Conservation (phyloP, 2,329 filamentous ascomycete species). For the Pseudogymnoascus sp. region DNA sequence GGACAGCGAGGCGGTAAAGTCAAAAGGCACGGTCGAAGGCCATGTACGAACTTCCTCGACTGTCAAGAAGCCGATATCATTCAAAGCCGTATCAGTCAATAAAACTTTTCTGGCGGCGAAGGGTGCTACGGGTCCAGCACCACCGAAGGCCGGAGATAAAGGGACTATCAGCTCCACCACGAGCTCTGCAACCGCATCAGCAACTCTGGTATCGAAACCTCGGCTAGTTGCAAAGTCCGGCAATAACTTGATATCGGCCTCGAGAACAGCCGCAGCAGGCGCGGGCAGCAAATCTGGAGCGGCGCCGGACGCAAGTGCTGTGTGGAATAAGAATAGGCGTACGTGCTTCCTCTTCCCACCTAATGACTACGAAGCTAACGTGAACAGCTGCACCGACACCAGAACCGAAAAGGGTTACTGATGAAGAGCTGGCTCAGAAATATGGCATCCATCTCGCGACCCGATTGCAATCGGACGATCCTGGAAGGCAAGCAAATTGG, state of each 20-base stretch:
- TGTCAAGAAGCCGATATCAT: slow-evolving; percentile 68
- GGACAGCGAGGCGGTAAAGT: slow-evolving; percentile 65
- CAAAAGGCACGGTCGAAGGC: slow-evolving; percentile 49
- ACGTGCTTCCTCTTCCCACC: slow-evolving; percentile 34
- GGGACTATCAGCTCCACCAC: slow-evolving; percentile 34
- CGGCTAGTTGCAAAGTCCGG: slow-evolving; percentile 72
- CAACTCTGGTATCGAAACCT: slow-evolving; percentile 53
- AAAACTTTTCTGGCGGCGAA: slow-evolving; percentile 78
- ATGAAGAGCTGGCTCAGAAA: slow-evolving; percentile 77
- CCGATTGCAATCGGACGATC: slow-evolving; percentile 68
- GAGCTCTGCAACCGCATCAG: slow-evolving; percentile 41
- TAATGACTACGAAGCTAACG: slow-evolving; percentile 25
- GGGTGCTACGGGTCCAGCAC: slow-evolving; percentile 38
- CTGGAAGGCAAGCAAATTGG: slow-evolving; percentile 74
- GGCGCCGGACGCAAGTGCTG: slow-evolving; percentile 63
- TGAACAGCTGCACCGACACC: slow-evolving; percentile 53
- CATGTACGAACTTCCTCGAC: slow-evolving; percentile 54
- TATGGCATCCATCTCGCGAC: slow-evolving; percentile 82
- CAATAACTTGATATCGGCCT: slow-evolving; percentile 48
- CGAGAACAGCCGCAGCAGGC: slow-evolving; percentile 34
- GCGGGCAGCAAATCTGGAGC: slow-evolving; percentile 54
- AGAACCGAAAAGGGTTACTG: slow-evolving; percentile 75
- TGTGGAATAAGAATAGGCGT: slow-evolving; percentile 89
- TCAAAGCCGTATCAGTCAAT: slow-evolving; percentile 82
- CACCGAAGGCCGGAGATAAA: slow-evolving; percentile 48